These are phyloP conservation scores for Blastobotrys illinoisensis DNA, from an alignment of 1,139 yeast species.

Conservation along the genomic window DNA sequence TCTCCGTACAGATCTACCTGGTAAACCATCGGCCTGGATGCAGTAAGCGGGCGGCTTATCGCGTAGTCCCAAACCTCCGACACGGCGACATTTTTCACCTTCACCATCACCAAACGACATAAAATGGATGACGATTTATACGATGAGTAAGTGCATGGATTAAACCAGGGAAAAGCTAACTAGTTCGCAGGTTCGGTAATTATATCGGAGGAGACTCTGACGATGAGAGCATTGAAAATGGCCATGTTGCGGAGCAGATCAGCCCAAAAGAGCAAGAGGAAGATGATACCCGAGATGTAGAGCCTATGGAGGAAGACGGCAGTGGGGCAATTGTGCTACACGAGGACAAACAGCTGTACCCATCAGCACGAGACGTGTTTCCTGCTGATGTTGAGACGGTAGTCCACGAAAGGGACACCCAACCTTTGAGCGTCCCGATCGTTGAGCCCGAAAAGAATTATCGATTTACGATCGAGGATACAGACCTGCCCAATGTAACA, in stretches of 20 bases:
- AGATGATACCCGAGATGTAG: conserved; percentile 6
- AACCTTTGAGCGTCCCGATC: conserved; percentile 56
- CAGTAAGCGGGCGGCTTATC: background rate
- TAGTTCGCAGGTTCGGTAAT: conserved; percentile 51
- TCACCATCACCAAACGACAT: background rate
- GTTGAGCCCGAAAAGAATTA: conserved; percentile 49
- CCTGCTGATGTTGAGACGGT: conserved; percentile 63
- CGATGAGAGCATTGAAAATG: conserved; percentile 7
- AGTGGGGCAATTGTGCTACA: conserved; percentile 34
- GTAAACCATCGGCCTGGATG: background rate
- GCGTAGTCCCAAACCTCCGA: background rate
- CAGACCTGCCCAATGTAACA: conserved; percentile 49
- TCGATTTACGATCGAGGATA: conserved; percentile 46
- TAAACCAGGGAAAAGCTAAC: conserved; percentile 20
- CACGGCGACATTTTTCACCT: background rate
- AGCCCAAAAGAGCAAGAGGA: conserved; percentile 4
- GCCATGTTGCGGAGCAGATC: background rate
- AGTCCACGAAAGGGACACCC: conserved; percentile 51
- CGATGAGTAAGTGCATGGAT: conserved; percentile 49
- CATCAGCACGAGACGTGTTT: conserved; percentile 41
- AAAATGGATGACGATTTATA: conserved; percentile 45
- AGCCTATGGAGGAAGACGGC: conserved; percentile 12
- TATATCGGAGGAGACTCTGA: conserved; percentile 45
- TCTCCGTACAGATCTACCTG: too few relatives aligned
- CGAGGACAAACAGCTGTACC: conserved; percentile 43